phyloP scores from a whole-genome alignment of 345 rosid species.

The Brassica nigra region DNA sequence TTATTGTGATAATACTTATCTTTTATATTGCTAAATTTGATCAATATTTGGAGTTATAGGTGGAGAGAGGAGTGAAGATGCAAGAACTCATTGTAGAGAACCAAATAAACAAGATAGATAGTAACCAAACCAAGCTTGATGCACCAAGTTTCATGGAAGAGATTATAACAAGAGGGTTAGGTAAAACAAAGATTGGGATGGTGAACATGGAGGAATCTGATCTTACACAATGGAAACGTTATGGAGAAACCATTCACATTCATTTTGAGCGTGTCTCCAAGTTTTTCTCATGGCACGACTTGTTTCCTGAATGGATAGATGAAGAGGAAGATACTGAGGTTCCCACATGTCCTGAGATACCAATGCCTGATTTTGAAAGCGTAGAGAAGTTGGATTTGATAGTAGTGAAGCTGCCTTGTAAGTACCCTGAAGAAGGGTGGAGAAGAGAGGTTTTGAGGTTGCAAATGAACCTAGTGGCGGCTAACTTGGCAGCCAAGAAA shows the following conservation, averaged over 20 bases:
- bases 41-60: slow-evolving; percentile 35
- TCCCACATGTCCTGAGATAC: slow-evolving; percentile 76
- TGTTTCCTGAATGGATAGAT: slow-evolving; percentile 97
- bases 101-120: slow-evolving; percentile 19
- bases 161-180: slow-evolving; percentile 48
- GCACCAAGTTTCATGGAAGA: slow-evolving; percentile 63
- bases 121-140: slow-evolving; percentile 54
- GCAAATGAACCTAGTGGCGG: slow-evolving; percentile 74
- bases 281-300: slow-evolving; percentile 65
- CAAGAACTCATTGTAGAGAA: slow-evolving; percentile 48
- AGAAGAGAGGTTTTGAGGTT: slow-evolving; percentile 79
- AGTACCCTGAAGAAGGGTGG: slow-evolving; percentile 80
- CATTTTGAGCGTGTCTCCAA: slow-evolving; percentile 60
- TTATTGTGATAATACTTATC: neutral
- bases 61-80: slow-evolving; percentile 63
- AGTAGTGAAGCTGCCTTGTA: slow-evolving; percentile 79
- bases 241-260: slow-evolving; percentile 58
- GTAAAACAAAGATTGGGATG: slow-evolving; percentile 65
- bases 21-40: neutral
- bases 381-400: slow-evolving; percentile 63
- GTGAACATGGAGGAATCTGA: slow-evolving; percentile 78
- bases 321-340: slow-evolving; percentile 84
- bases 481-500: slow-evolving; percentile 62
- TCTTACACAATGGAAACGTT: slow-evolving; percentile 57
- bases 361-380: slow-evolving; percentile 66